A percentile compares a stretch with the other conserved stretches of the same genome.
Evolutionary conservation across 257 asterid genomes (phyloP).

Genomic region (Solanum pennellii): DNA sequence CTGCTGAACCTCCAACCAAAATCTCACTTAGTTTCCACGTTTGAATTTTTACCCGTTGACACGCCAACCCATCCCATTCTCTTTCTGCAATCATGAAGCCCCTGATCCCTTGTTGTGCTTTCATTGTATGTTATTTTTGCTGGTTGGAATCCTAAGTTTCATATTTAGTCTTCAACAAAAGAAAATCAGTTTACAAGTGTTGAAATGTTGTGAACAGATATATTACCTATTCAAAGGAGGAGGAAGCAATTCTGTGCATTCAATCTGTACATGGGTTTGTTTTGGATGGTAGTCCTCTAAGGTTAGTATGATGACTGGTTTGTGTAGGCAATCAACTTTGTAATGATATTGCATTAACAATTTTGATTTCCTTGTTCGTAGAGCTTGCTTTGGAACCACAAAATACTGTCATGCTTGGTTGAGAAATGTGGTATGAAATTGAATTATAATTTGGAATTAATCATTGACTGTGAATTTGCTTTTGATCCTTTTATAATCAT

Average conservation of each 20-base stretch:
- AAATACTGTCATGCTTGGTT: slow-evolving; percentile 92
- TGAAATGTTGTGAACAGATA: slow-evolving; percentile 32
- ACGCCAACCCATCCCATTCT: slow-evolving; percentile 6
- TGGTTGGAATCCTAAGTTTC: background rate
- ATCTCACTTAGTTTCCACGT: background rate
- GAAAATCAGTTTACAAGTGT: background rate
- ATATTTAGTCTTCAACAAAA: background rate
- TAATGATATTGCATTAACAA: background rate
- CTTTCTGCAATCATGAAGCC: slow-evolving; percentile 1
- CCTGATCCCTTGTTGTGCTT: background rate
- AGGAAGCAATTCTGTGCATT: slow-evolving; percentile 86
- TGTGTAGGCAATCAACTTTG: background rate
- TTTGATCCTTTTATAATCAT: background rate
- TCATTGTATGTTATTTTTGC: background rate
- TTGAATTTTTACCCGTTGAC: background rate
- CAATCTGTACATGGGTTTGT: slow-evolving; percentile 88
- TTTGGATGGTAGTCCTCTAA: slow-evolving; percentile 69
- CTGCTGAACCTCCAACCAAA: background rate
- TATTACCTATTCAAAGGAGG: slow-evolving; percentile 84
- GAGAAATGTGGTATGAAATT: slow-evolving; percentile 57
- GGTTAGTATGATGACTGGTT: slow-evolving; percentile 24
- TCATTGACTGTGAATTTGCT: background rate
- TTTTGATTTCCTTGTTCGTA: slow-evolving; percentile 20
- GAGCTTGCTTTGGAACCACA: slow-evolving; percentile 94
- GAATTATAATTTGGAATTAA: background rate